A percentile compares a stretch with the other conserved stretches of the same genome.
Evolutionary conservation across 768 basidiomycete species (phyloP).

Genomic region (Mycena belliarum): DNA sequence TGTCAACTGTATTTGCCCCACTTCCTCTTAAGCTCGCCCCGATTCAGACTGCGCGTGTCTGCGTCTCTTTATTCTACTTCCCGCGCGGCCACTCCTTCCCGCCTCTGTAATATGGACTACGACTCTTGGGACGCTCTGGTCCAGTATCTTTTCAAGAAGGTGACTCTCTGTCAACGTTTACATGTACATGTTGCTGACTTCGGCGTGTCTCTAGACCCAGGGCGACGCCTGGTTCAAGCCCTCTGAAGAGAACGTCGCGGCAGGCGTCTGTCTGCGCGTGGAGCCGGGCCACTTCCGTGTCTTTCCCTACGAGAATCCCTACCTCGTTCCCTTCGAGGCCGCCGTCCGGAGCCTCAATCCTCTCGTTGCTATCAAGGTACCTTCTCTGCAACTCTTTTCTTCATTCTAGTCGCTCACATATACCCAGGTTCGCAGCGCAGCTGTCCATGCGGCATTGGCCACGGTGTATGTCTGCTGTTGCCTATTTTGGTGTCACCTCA

Average conservation of each 20-base stretch:
- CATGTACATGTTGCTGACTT: neutral
- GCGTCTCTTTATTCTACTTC: neutral
- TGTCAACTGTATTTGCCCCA: neutral
- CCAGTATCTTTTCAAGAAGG: conserved; percentile 78
- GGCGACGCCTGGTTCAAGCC: conserved; percentile 88
- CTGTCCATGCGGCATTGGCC: conserved; percentile 75
- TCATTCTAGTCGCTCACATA: neutral
- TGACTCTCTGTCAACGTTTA: conserved; percentile 29
- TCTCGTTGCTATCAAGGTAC: conserved; percentile 74
- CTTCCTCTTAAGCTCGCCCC: neutral
- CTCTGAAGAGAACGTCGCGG: conserved; percentile 77
- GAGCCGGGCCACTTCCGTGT: conserved; percentile 71
- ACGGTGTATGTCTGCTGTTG: conserved; percentile 54
- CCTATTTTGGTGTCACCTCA: conserved; percentile 1
- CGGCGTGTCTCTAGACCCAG: conserved; percentile 54
- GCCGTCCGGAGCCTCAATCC: conserved; percentile 78
- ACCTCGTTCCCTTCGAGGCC: conserved; percentile 78
- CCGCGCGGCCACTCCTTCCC: neutral
- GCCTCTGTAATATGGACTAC: conserved; percentile 64
- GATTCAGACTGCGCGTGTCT: neutral
- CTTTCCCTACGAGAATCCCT: conserved; percentile 86
- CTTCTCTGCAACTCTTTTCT: neutral
- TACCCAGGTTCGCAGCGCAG: conserved; percentile 59
- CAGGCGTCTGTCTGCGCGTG: conserved; percentile 76
- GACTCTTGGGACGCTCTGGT: conserved; percentile 79